Base-by-base conservation (phyloP, 2,329 filamentous ascomycete species). In the Boeremia lycopersici region DNA sequence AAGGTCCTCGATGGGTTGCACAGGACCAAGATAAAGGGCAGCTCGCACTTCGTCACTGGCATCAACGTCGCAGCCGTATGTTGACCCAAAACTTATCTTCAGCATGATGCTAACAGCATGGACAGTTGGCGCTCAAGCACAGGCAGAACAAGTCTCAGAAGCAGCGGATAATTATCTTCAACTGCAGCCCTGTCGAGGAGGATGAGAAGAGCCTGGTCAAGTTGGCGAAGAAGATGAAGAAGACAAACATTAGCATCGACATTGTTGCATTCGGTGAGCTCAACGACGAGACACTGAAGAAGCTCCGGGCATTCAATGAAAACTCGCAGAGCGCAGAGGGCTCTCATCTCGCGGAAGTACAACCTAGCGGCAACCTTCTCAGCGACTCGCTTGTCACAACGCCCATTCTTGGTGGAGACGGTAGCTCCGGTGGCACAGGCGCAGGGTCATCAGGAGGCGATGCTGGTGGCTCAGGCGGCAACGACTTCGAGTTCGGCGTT, bases 171-270 rank as follows among this genome's bases (percentile, higher is more conserved):
- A 89, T 99, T 77, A 92, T 96, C 57, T 97, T 99, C 77, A 89
- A 93, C 61, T 99, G 95, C 84, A 96, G 92, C 36, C 90, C 93
- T 26, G 88, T 98, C 71, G 84, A 87, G 59, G 95, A 99, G 72
- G 89, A 91, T 61, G 90, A 97, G 76, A 95, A 95, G 79, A 86
- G 89, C 48, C 86, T 99, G 45, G 85, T 93, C 59, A 90, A 91
- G 72, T 84, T 99, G 28, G 93, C 95, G 39, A 96, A 95, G 82
- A 96, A 95, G 81, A 98, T 98, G 92, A 99, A 98, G 86, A 99
- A 99, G 84, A 89, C 89, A 77, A 93, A 90, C 71, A 90, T 96
- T 57, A 90, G 88, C 58, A 90, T 99, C 72, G 95, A 99, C 76
- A 93, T 99, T 71, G 85, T 99, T 58, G 86, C 93, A 41, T 99